phyloP scores from a whole-genome alignment of 2,329 filamentous ascomycete genomes.

The Fusarium buxicola region DNA sequence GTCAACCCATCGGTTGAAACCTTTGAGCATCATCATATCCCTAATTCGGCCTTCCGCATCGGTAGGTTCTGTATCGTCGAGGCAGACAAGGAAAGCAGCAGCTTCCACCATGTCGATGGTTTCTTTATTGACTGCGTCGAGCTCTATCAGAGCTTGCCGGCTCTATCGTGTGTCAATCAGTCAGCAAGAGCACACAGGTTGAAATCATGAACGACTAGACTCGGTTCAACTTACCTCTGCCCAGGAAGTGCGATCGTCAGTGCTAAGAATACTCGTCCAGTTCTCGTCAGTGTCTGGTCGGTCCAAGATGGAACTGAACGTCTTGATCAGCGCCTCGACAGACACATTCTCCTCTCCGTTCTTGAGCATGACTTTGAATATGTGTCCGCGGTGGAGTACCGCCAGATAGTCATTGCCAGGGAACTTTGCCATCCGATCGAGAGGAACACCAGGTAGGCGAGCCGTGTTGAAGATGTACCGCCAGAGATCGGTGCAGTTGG shows the following conservation, averaged over 20 bases:
- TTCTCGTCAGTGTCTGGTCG: constrained; percentile 4
- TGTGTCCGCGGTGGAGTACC: constrained; percentile 24
- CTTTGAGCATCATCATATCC: constrained; percentile 24
- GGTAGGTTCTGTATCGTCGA: constrained; percentile 22
- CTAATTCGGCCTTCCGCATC: constrained; percentile 19
- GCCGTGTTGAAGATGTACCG: constrained; percentile 23
- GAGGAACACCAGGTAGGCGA: constrained; percentile 17
- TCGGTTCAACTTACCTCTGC: constrained; percentile 9
- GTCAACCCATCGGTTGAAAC: constrained; percentile 32
- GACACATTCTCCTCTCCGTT: constrained; percentile 9
- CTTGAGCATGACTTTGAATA: constrained; percentile 25
- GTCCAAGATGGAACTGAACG: constrained; percentile 8
- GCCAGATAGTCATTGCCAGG: constrained; percentile 23
- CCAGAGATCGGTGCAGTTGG: constrained; percentile 27
- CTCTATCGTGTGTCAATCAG: constrained; percentile 7
- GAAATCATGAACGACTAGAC: not conserved
- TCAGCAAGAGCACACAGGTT: not conserved
- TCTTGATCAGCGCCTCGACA: constrained; percentile 7
- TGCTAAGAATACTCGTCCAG: constrained; percentile 28
- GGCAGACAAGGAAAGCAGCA: constrained; percentile 26
- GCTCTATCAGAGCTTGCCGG: constrained; percentile 16
- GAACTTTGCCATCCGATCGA: constrained; percentile 25
- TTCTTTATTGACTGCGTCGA: constrained; percentile 10
- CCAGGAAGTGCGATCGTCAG: constrained; percentile 32
- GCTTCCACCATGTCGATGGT: constrained; percentile 27